These are phyloP conservation scores for Stenocarpella maydis DNA, from an alignment of 2,329 filamentous ascomycete species.

Conservation along the genomic window DNA sequence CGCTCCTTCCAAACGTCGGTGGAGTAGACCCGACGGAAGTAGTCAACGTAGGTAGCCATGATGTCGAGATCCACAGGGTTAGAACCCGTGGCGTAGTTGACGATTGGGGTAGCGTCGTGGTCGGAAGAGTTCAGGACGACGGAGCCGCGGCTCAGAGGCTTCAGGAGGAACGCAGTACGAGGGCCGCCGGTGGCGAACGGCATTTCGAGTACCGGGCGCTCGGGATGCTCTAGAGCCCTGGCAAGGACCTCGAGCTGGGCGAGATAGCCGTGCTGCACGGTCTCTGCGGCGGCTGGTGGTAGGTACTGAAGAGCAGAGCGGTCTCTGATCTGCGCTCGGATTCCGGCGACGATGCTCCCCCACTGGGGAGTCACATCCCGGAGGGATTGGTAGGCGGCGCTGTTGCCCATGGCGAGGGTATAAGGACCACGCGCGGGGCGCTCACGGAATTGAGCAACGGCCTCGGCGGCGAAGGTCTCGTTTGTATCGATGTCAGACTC, in stretches of 20 bases:
- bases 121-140: neutral
- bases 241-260: conserved; percentile 2
- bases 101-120: neutral
- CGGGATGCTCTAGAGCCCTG: neutral
- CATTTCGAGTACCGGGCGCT: neutral
- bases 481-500: neutral
- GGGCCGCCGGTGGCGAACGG: neutral
- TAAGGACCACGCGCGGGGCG: conserved; percentile 11
- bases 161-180: neutral
- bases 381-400: neutral
- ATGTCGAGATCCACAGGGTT: conserved; percentile 6
- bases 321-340: conserved; percentile 4
- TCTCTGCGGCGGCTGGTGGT: neutral
- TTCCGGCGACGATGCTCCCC: neutral
- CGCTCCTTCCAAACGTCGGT: neutral
- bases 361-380: conserved; percentile 3
- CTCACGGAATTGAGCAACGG: conserved; percentile 5
- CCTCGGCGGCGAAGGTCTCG: conserved; percentile 5
- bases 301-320: conserved; percentile 4
- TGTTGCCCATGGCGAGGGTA: neutral
- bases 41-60: conserved; percentile 11
- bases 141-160: conserved; percentile 9
- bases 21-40: conserved; percentile 3
- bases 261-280: neutral
- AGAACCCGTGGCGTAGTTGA: conserved; percentile 12